Conservation (phyloP, 495 filamentous ascomycete species). For the Penicillium coprophilum region DNA sequence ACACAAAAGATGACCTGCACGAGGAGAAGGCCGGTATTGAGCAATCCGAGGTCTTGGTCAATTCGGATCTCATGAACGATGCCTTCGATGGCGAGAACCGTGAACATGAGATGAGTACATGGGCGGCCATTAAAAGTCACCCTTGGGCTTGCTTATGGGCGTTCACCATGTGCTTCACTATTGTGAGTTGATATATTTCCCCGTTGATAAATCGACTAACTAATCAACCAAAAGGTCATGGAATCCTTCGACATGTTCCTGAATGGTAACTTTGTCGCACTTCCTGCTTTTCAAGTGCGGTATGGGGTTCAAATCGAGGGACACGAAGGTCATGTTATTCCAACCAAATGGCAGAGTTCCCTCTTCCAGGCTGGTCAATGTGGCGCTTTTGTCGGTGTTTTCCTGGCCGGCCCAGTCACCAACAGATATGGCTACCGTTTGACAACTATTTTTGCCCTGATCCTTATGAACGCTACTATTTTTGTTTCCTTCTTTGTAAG, state of each 20-base stretch:
- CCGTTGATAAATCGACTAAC: no score
- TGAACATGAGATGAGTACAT: constrained; percentile 34
- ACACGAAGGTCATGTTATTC: constrained; percentile 18
- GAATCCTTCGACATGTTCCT: constrained; percentile 45
- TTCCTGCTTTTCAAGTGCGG: constrained; percentile 18
- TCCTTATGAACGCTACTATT: constrained; percentile 60
- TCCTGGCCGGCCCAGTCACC: constrained; percentile 65
- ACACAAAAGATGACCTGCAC: constrained; percentile 7
- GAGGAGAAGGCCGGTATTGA: constrained; percentile 23
- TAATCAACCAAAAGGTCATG: constrained; percentile 37
- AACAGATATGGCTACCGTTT: constrained; percentile 64
- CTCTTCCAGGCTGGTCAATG: constrained; percentile 37
- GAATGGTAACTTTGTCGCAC: constrained; percentile 41
- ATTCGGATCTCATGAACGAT: constrained; percentile 34
- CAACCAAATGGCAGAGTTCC: constrained; percentile 38
- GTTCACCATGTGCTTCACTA: constrained; percentile 45
- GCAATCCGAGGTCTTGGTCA: constrained; percentile 29
- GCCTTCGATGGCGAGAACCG: constrained; percentile 35
- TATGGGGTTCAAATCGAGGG: constrained; percentile 27
- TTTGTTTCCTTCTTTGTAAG: constrained; percentile 65
- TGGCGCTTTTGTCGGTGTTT: constrained; percentile 67
- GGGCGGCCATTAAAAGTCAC: constrained; percentile 40
- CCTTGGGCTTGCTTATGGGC: constrained; percentile 51
- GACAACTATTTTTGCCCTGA: constrained; percentile 62
- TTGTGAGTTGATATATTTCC: constrained; percentile 33